These are phyloP conservation scores for Atkinsonella texensis DNA, from an alignment of 2,329 filamentous ascomycete genomes.

Conservation along the genomic window DNA sequence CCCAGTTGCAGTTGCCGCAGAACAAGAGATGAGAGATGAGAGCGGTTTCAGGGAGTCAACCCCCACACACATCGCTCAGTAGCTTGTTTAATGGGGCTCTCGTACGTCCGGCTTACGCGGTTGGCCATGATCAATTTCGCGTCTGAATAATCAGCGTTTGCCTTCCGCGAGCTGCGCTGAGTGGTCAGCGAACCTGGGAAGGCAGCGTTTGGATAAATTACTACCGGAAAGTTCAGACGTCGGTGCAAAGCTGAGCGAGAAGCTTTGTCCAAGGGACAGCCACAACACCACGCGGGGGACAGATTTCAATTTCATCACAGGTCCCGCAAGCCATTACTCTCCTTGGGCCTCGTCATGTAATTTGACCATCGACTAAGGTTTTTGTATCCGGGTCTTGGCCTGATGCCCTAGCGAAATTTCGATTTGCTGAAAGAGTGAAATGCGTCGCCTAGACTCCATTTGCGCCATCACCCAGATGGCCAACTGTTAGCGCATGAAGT, in stretches of 20 bases:
- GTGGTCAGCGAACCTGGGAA: not conserved
- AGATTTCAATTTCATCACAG: not conserved
- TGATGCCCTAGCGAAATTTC: too few relatives aligned
- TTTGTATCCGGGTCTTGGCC: too few relatives aligned
- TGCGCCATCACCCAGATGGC: too few relatives aligned
- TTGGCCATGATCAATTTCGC: not conserved
- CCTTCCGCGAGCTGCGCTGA: not conserved
- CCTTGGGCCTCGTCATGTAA: too few relatives aligned
- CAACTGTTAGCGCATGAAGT: not conserved
- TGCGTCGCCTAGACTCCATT: too few relatives aligned
- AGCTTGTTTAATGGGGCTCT: constrained; percentile 4
- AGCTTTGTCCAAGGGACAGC: too few relatives aligned
- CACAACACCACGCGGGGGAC: too few relatives aligned
- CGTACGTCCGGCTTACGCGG: not conserved
- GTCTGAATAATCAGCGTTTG: not conserved
- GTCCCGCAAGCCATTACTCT: not conserved
- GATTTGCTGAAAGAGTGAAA: too few relatives aligned
- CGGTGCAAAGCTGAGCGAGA: too few relatives aligned
- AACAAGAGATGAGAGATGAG: constrained; percentile 5
- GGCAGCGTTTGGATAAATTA: not conserved
- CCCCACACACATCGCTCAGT: constrained; percentile 5
- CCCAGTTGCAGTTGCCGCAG: not conserved
- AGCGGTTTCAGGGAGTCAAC: constrained; percentile 7
- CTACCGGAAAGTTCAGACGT: not conserved
- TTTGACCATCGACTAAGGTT: too few relatives aligned